These are phyloP conservation scores for Gossypium bickii DNA, from an alignment of 345 rosid species.

Conservation along the genomic window DNA sequence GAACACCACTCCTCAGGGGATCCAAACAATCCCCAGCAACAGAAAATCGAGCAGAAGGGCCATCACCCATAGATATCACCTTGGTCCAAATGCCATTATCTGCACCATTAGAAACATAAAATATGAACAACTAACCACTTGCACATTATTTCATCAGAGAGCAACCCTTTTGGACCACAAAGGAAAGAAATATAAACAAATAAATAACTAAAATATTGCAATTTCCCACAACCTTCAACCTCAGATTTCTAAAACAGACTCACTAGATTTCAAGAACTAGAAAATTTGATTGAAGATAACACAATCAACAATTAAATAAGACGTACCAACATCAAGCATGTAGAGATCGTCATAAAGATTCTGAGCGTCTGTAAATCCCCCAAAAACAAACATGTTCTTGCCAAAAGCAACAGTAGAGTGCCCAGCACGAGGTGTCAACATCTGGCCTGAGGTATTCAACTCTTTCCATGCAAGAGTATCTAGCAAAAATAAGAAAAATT, in stretches of 20 bases:
- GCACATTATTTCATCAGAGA: conserved; percentile 4
- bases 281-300: conserved; percentile 4
- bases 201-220: conserved; percentile 1
- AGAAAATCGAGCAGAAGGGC: conserved; percentile 96
- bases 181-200: neutral
- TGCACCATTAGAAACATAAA: conserved; percentile 27
- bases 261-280: neutral
- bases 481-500: conserved; percentile 24
- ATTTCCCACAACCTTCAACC: neutral
- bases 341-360: conserved; percentile 85
- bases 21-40: conserved; percentile 86
- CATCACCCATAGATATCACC: conserved; percentile 61
- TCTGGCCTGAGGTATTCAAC: conserved; percentile 69
- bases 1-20: conserved; percentile 72
- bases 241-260: neutral
- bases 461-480: conserved; percentile 91
- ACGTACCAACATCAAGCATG: conserved; percentile 88
- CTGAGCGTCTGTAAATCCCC: conserved; percentile 96
- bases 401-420: conserved; percentile 87
- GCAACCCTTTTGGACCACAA: neutral
- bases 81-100: conserved; percentile 82
- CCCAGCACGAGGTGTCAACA: conserved; percentile 96
- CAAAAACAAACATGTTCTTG: conserved; percentile 83
- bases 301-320: conserved; percentile 10
- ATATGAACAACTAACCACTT: conserved; percentile 3